Evolutionary conservation across 805 yeast species (phyloP).

Genomic region (Candida xiaguanensis): DNA sequence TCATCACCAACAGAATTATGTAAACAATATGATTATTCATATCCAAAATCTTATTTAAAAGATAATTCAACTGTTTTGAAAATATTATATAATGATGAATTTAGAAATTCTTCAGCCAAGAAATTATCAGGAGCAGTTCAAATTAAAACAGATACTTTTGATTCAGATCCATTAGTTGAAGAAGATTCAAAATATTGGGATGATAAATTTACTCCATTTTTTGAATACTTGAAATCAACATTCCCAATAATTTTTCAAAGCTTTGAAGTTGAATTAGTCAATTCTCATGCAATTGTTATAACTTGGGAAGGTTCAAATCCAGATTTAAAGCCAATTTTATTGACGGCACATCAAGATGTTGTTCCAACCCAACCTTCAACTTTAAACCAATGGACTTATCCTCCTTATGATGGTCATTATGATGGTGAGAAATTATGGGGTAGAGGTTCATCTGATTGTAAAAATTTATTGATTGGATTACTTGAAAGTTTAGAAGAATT

Average conservation of each 20-base stretch:
- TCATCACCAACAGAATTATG: neutral
- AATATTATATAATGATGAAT: constrained; percentile 21
- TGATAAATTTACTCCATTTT: constrained; percentile 37
- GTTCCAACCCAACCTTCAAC: constrained; percentile 71
- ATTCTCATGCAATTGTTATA: constrained; percentile 59
- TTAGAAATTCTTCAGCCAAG: constrained; percentile 30
- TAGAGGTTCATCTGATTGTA: constrained; percentile 76
- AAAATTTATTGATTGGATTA: constrained; percentile 61
- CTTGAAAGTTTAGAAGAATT: constrained; percentile 66
- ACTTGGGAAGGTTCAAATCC: constrained; percentile 58
- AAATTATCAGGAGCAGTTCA: constrained; percentile 56
- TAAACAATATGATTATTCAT: constrained; percentile 6
- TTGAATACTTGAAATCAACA: constrained; percentile 46
- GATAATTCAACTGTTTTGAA: constrained; percentile 27
- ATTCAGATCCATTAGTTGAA: constrained; percentile 44
- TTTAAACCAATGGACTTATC: constrained; percentile 55
- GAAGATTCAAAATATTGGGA: constrained; percentile 49
- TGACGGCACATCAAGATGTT: constrained; percentile 78
- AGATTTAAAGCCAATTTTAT: constrained; percentile 62
- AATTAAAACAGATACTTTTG: constrained; percentile 61
- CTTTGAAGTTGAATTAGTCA: constrained; percentile 53
- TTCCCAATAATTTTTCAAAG: constrained; percentile 52
- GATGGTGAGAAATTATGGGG: constrained; percentile 72
- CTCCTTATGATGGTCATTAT: constrained; percentile 57
- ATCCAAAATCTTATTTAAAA: constrained; percentile 1